These are phyloP conservation scores for Austropuccinia psidii DNA, from an alignment of 1,284 basidiomycete genomes.

Conservation along the genomic window DNA sequence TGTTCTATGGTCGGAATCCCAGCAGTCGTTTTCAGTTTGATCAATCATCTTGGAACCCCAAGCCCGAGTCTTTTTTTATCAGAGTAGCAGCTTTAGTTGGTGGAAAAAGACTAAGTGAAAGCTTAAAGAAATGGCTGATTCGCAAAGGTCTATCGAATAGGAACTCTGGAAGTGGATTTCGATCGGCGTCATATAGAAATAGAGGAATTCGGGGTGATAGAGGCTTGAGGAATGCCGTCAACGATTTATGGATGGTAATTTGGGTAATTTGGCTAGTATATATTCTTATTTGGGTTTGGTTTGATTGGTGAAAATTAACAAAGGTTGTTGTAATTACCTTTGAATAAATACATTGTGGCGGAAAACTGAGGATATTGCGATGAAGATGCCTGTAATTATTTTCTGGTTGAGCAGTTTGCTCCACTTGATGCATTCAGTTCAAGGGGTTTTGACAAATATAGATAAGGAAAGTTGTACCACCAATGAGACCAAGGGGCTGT, in stretches of 20 bases:
- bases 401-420: too few relatives aligned
- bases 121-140: background rate
- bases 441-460: too few relatives aligned
- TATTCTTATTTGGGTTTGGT: background rate
- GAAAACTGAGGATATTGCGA: too few relatives aligned
- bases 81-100: background rate
- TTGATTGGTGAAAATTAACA: too few relatives aligned
- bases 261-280: conserved; percentile 10
- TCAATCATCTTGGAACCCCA: background rate
- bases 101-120: background rate
- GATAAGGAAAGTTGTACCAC: too few relatives aligned
- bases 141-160: background rate
- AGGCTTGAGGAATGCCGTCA: background rate
- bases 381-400: too few relatives aligned
- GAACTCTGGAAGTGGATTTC: background rate
- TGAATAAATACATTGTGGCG: too few relatives aligned
- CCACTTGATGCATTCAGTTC: too few relatives aligned
- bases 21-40: conserved; percentile 2
- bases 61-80: background rate
- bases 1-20: background rate
- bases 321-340: too few relatives aligned
- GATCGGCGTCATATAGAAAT: too few relatives aligned
- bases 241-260: background rate
- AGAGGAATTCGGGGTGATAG: background rate
- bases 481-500: too few relatives aligned